These are phyloP conservation scores for Hanseniaspora mollemarum DNA, from an alignment of 805 yeast genomes.

Conservation along the genomic window DNA sequence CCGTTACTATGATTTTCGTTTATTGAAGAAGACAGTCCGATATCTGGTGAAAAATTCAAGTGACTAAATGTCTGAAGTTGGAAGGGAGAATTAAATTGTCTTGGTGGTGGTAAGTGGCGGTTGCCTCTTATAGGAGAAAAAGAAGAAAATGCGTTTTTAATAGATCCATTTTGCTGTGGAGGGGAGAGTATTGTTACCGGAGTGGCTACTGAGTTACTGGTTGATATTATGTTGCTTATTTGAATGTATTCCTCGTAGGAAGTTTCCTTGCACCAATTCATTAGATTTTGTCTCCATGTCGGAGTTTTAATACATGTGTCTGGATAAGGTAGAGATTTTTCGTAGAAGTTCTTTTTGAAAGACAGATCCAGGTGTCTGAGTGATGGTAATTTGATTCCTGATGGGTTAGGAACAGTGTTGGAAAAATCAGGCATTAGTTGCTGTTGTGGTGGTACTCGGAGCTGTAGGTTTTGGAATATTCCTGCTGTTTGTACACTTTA, in stretches of 20 bases:
- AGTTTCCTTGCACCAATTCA: slow-evolving; percentile 29
- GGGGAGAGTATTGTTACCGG: slow-evolving; percentile 14
- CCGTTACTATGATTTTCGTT: neutral
- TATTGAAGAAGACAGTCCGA: neutral
- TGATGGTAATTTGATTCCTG: slow-evolving; percentile 23
- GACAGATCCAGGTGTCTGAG: slow-evolving; percentile 27
- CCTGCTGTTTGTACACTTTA: too few species aligned
- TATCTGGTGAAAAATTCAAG: neutral
- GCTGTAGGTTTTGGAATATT: too few species aligned
- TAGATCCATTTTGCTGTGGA: slow-evolving; percentile 9
- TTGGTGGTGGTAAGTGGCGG: slow-evolving; percentile 13
- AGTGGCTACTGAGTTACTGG: slow-evolving; percentile 12
- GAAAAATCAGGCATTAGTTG: slow-evolving; percentile 8
- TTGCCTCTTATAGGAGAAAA: slow-evolving; percentile 15
- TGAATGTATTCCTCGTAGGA: slow-evolving; percentile 26
- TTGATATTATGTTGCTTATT: slow-evolving; percentile 18
- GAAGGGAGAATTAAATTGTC: slow-evolving; percentile 15
- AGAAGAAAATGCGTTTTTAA: neutral
- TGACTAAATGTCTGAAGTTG: slow-evolving; percentile 11
- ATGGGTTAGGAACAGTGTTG: neutral
- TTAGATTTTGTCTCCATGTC: slow-evolving; percentile 26
- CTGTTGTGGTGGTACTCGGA: too few species aligned
- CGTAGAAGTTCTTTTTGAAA: slow-evolving; percentile 26
- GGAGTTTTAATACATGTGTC: slow-evolving; percentile 29
- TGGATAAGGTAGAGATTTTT: slow-evolving; percentile 27